Evolutionary conservation across 2,329 filamentous ascomycete species (phyloP), one percentile per base, ranked within the genome.

Genomic region (Botryotinia calthae): DNA sequence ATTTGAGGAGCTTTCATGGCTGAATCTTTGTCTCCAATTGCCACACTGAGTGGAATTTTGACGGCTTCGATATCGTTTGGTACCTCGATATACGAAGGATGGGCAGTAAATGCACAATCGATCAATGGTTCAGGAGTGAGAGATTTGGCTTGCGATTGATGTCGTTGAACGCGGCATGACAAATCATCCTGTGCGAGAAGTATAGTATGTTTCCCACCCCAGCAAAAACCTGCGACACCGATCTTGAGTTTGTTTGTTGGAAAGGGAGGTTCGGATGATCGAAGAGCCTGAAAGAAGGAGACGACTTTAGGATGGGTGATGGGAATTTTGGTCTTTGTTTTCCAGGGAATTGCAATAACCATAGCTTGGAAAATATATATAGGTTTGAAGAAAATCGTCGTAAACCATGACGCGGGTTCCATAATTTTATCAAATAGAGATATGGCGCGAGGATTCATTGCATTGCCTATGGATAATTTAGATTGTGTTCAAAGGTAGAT

Each of bases 181-280:
- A 78, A 76, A 8, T 80, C 77, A 74, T 83, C 82, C 25, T 84
- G 82, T 18, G 84, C 82, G 5, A 90, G 83, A n/a, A 84, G 62
- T 14, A 88, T 78, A 3, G 84, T 81, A 75, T 89, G 85, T 74
- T 87, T 86, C 37, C 87, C 89, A 37, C 89, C 89, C 88, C 88
- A 91, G 82, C 88, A 90, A 81, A 89, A 90, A 0, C 89, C 89
- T 0, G 86, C 86, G 0, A 83, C 86, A 34, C 85, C 87, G 63
- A 90, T 80, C 72, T 83, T 84, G 10, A 83, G 77, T 28, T 79
- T 73, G n/a, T 79, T 78, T 71, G 70, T 68, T 72, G 76, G 79
- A 64, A 48, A 56, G 31, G 69, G 44, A 22, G 78, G 78, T 14
- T 78, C 73, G 14, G 76, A 72, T 16, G 79, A 77, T 25, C 82